Base-by-base conservation (phyloP, 495 filamentous ascomycete species). In the Physcia stellaris region DNA sequence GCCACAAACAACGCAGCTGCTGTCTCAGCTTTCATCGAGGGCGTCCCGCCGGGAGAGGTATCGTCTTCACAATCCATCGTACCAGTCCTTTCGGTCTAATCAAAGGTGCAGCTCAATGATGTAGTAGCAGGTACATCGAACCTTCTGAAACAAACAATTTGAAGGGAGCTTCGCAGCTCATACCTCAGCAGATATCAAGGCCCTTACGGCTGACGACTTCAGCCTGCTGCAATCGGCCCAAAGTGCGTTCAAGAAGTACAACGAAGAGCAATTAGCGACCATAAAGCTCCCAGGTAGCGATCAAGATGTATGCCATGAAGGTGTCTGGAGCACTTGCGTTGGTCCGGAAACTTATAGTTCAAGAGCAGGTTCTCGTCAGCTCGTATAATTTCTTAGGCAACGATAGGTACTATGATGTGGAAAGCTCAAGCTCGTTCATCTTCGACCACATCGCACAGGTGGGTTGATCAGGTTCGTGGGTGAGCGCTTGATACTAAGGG, bases 41-140 rank as follows among this genome's bases (percentile, higher is more conserved):
- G 85, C 57, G 85, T 90, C 52, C 90, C 90, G 30, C 92, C 92
- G 22, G 92, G 92, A 63, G 92, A 99, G 83, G 90, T 95, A 75
- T 49, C 68, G 54, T 40, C 23, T 41, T 28, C 16, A 35, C 2
- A 24, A 15, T 30, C 26, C 12, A 21, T 19, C 26, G 24, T 24
- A 19, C 36, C 19, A 26, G 19, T 13, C 26, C 26, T 13, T 28
- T 7, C 30, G 24, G 45, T 45, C 26, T 18, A 40, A 33, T 4
- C 24, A 27, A 20, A 21, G 19, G 30, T 35, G 37, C 46, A 98
- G 90, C 77, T 95, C 36, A 68, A 74, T 58, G 86, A 95, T 63
- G 88, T 95, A 37, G 70, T 94, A 33, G 76, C 82, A 56, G 88
- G 88, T 93, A 79, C 57, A 46, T 19, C 26, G 7, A 18, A 18